These are phyloP conservation scores for Dactylellina drechsleri DNA, from an alignment of 2,329 filamentous ascomycete genomes.

Conservation along the genomic window DNA sequence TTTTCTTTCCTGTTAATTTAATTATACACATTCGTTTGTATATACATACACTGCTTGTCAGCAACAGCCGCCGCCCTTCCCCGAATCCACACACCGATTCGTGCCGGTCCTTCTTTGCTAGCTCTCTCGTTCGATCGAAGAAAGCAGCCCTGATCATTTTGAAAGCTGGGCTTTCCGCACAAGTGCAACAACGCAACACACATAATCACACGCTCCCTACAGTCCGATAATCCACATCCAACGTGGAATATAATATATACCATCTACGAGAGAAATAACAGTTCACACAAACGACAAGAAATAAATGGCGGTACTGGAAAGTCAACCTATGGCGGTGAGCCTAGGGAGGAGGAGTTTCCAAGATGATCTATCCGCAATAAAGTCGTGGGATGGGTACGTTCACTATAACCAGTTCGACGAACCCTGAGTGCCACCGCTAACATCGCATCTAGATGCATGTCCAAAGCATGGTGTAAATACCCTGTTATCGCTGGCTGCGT, in stretches of 20 bases:
- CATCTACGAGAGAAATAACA: too few species aligned
- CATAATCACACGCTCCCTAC: slow-evolving; percentile 27
- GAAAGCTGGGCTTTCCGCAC: slow-evolving; percentile 49
- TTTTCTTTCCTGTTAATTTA: slow-evolving; percentile 5
- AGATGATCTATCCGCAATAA: slow-evolving; percentile 42
- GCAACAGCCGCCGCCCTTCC: not conserved
- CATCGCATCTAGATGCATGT: slow-evolving; percentile 38
- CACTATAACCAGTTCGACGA: not conserved
- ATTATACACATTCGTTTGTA: slow-evolving; percentile 29
- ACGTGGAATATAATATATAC: too few species aligned
- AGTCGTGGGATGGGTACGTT: slow-evolving; percentile 52
- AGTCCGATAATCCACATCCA: not conserved
- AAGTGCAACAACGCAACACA: slow-evolving; percentile 20
- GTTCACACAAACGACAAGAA: too few species aligned
- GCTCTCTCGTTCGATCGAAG: not conserved
- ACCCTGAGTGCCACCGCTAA: not conserved
- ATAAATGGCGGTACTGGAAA: slow-evolving; percentile 9
- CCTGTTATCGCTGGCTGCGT: slow-evolving; percentile 58
- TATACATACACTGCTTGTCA: slow-evolving; percentile 14
- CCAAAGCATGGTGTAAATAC: slow-evolving; percentile 55
- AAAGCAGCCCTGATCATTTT: not conserved
- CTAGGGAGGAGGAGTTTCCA: slow-evolving; percentile 61
- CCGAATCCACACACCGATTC: slow-evolving; percentile 31
- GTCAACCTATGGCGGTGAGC: slow-evolving; percentile 26
- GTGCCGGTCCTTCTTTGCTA: slow-evolving; percentile 25